phyloP scores from a whole-genome alignment of 108 stramenopile species.

The Pseudonitzschia pungens region DNA sequence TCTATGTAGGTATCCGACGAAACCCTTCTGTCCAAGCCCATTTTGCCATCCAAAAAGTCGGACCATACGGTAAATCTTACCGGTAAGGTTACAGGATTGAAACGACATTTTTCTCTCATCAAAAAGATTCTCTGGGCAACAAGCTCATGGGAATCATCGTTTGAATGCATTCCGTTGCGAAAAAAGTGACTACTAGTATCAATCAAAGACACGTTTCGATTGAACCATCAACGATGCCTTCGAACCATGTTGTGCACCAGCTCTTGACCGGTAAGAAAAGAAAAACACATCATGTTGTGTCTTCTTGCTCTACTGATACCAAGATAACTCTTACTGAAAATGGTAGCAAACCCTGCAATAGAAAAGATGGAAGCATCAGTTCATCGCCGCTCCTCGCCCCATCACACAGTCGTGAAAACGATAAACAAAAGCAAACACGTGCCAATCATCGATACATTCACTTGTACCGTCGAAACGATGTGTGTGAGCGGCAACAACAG shows the following conservation, averaged over 20 bases:
- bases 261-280: constrained; percentile 9
- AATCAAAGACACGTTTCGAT: not conserved
- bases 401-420: not conserved
- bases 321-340: not conserved
- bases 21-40: too few relatives aligned
- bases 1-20: too few relatives aligned
- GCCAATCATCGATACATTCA: not conserved
- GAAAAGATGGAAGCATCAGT: not conserved
- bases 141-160: too few relatives aligned
- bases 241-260: constrained; percentile 1
- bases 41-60: too few relatives aligned
- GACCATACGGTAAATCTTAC: too few relatives aligned
- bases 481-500: not conserved
- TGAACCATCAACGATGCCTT: constrained; percentile 4
- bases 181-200: too few relatives aligned
- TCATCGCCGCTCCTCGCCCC: not conserved
- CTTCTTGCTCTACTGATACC: not conserved
- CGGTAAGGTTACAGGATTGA: too few relatives aligned
- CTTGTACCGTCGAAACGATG: not conserved
- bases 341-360: not conserved
- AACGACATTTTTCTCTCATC: too few relatives aligned
- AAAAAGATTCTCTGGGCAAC: too few relatives aligned
- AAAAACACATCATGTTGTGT: not conserved
- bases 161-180: too few relatives aligned
- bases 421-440: not conserved